Base-by-base conservation (phyloP, 176 grass and related monocot species). In the Musa itinerans region DNA sequence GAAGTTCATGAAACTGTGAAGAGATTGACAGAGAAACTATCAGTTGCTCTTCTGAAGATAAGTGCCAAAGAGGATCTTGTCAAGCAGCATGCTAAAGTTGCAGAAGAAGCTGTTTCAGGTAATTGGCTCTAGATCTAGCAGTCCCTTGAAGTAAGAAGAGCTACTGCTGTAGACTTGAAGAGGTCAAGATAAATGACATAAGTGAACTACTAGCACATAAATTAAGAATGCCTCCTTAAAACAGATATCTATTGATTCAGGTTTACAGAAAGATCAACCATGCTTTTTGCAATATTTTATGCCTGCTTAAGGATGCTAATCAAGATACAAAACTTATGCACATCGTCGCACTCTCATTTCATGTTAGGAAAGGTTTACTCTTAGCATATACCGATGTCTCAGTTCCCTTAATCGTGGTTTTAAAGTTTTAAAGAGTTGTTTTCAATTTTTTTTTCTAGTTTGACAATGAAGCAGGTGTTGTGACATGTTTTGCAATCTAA, bases 91-190 rank as follows among this genome's bases (percentile, higher is more conserved):
- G 82, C 85, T 68, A 95, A 94, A 89, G 91, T 99, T 76, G 96
- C 96, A 68, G 96, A 99, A 90, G 96, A 99, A 82, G 96, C 96
- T 76, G 86, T 99, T 79, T 89, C 81, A 78, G 96, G 96, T 99
- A 79, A 71, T 71, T 29, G 2, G 22, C 13, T 56, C 14, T 19
- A 3, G 10, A 25, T 73, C 10, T 25, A 49, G 9, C 21, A 26
- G 17, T 54, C 24, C 10, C 11, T 16, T 12, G 3, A 10, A 51
- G 2, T 24, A 22, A 63, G 20, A 23, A 20, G 10, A 65, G 12
- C 11, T 26, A 14, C 22, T 29, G 22, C 10, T 25, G 11, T 11
- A 14, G 11, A 11, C 2, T 3, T 10, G 10, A 25, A 65, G 22
- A 12, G 21, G 63, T 27, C 29, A 23, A 65, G 21, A 13, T 11